These are phyloP conservation scores for Sinapis alba DNA, from an alignment of 441 rosid species.

Conservation along the genomic window DNA sequence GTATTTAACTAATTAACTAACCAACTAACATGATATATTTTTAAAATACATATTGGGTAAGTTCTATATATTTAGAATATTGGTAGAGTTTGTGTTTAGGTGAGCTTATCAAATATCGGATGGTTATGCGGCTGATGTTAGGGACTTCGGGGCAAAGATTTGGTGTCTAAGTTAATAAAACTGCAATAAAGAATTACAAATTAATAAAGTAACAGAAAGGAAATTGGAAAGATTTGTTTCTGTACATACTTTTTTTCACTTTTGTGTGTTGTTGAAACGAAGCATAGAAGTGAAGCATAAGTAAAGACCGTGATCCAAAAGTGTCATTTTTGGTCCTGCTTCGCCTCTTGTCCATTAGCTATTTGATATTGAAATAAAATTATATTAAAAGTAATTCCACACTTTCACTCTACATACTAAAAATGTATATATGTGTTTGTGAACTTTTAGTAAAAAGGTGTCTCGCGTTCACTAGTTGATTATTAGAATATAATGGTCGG, in stretches of 20 bases:
- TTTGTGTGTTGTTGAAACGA: slow-evolving; percentile 46
- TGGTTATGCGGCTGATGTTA: slow-evolving; percentile 57
- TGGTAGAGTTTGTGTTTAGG: slow-evolving; percentile 29
- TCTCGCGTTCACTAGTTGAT: slow-evolving; percentile 21
- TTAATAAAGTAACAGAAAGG: slow-evolving; percentile 7
- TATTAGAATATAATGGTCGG: slow-evolving; percentile 3
- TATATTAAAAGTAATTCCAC: slow-evolving; percentile 7
- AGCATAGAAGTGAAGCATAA: slow-evolving; percentile 89
- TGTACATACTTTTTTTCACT: slow-evolving; percentile 9
- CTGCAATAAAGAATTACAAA: slow-evolving; percentile 4
- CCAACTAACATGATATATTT: slow-evolving; percentile 38
- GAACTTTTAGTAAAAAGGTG: not conserved
- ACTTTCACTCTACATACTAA: not conserved
- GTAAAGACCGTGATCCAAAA: slow-evolving; percentile 63
- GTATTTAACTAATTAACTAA: slow-evolving; percentile 34
- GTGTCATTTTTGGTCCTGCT: slow-evolving; percentile 61
- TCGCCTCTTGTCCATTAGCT: slow-evolving; percentile 37
- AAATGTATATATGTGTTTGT: not conserved
- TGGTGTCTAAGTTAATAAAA: slow-evolving; percentile 19
- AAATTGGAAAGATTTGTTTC: slow-evolving; percentile 13
- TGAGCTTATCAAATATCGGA: slow-evolving; percentile 29
- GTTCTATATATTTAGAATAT: slow-evolving; percentile 12
- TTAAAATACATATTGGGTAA: slow-evolving; percentile 24
- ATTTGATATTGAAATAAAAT: slow-evolving; percentile 26
- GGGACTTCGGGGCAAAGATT: slow-evolving; percentile 51